Evolutionary conservation across 805 yeast genomes (phyloP), one percentile per base, ranked within the genome.

Genomic region (Starmerella tilneyi): DNA sequence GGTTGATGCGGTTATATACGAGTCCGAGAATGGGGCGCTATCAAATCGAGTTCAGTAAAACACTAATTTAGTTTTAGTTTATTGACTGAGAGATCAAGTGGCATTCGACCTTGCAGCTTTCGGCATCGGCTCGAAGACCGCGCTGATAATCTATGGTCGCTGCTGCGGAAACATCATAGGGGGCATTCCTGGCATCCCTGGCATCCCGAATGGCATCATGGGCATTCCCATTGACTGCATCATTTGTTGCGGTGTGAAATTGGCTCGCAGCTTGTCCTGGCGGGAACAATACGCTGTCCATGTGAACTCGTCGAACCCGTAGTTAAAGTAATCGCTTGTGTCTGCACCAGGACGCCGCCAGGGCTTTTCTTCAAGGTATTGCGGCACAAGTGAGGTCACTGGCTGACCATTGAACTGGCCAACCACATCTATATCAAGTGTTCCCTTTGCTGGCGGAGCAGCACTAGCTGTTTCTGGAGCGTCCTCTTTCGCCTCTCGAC

Each of bases 281-380:
- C 84, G 85, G 33, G 79, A 71, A 55, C 95, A 79, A 64, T 92
- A 92, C 20, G 88, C 85, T 44, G 82, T 78, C 99, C 99, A 92
- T 13, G 96, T 82, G 53, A 83, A 74, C 66, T 92, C 99, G 61
- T 92, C 94, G 60, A 92, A 92, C 1, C 98, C 98, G 59, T 78
- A 92, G 65, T 92, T 92, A 71, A 92, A 92, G 63, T 86, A 94
- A 63, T 92, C 97, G 7, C 94, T 75, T 32, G 84, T 66, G 64
- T 92, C 96, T 3, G 95, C 94, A 30, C 97, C 98, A 1, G 97
- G 96, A 52, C 83, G 78, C 60, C 98, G 75, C 99, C 99, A 92
- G 8, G 99, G 99, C 66, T 94, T 94, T 53, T 86, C 94, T 52
- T 84, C 85, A 40, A 88, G 66, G 44, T 79, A 81, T 49, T 81